These are phyloP conservation scores for Caloboletus firmus DNA, from an alignment of 1,284 basidiomycete species.

Conservation along the genomic window DNA sequence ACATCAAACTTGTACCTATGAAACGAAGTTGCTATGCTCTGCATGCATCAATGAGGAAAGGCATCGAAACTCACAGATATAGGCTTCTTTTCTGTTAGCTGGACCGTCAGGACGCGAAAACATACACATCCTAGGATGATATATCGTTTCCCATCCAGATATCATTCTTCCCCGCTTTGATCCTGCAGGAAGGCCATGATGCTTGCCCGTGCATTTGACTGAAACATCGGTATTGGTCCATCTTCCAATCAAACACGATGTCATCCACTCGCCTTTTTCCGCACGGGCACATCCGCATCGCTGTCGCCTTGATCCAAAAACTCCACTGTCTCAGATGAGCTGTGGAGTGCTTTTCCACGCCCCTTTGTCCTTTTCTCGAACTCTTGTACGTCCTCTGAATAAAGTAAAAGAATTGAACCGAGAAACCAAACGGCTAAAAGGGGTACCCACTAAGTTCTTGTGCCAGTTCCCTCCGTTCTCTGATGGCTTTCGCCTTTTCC, in stretches of 20 bases:
- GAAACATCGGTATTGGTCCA: neutral
- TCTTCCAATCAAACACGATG: constrained; percentile 10
- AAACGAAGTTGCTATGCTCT: neutral
- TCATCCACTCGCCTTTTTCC: constrained; percentile 38
- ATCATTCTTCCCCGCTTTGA: constrained; percentile 51
- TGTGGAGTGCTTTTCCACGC: constrained; percentile 18
- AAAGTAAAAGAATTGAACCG: neutral
- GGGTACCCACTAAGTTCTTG: constrained; percentile 71
- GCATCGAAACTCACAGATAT: neutral
- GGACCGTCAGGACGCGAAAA: neutral
- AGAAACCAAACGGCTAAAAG: neutral
- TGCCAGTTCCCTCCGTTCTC: constrained; percentile 68
- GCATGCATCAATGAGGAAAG: neutral
- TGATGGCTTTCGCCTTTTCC: constrained; percentile 77
- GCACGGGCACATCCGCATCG: constrained; percentile 40
- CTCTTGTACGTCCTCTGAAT: constrained; percentile 62
- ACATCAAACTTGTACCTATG: neutral
- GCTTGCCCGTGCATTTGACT: constrained; percentile 54
- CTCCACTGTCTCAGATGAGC: constrained; percentile 19
- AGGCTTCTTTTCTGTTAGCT: neutral
- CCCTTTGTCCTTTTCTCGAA: constrained; percentile 48
- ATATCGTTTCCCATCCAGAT: neutral
- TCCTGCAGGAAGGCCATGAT: constrained; percentile 70
- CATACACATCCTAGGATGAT: neutral
- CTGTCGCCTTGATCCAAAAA: constrained; percentile 19